A percentile compares a stretch with the other conserved stretches of the same genome.
phyloP scores from a whole-genome alignment of 208 protist genomes.

The Leishmania guyanensis region DNA sequence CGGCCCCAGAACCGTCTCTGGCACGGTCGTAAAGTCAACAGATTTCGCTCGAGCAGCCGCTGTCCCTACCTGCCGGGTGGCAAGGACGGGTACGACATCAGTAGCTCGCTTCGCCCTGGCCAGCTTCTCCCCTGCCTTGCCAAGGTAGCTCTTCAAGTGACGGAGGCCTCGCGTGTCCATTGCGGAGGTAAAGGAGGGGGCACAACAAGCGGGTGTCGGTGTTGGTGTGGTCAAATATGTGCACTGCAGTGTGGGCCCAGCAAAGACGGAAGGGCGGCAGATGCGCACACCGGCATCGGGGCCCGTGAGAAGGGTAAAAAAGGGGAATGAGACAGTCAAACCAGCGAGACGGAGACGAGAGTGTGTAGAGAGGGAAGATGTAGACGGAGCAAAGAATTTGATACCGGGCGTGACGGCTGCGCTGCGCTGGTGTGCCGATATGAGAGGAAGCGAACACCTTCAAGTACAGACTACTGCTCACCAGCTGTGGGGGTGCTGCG shows the following conservation, averaged over 20 bases:
- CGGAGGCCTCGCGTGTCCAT: constrained; percentile 49
- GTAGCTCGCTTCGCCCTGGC: constrained; percentile 45
- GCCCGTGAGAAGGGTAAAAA: not conserved
- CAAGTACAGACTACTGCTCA: not conserved
- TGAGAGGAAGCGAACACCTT: not conserved
- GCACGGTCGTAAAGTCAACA: not conserved
- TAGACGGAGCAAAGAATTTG: not conserved
- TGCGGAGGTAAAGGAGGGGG: not conserved
- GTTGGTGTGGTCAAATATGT: not conserved
- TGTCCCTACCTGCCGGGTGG: constrained; percentile 15
- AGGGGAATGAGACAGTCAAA: not conserved
- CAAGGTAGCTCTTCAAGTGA: constrained; percentile 57
- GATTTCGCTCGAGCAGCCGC: not conserved
- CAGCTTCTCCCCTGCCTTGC: constrained; percentile 16
- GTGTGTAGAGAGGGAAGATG: not conserved
- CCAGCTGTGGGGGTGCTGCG: not conserved
- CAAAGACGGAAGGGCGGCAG: not conserved
- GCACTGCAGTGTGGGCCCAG: not conserved
- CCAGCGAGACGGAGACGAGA: not conserved
- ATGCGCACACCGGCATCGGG: not conserved
- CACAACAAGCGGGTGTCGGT: not conserved
- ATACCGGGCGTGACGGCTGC: not conserved
- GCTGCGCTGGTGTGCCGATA: not conserved
- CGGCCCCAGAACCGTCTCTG: not conserved
- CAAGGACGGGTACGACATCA: constrained; percentile 69